Base-by-base conservation (phyloP, 2,329 filamentous ascomycete species). In the Hirsutella thompsonii region DNA sequence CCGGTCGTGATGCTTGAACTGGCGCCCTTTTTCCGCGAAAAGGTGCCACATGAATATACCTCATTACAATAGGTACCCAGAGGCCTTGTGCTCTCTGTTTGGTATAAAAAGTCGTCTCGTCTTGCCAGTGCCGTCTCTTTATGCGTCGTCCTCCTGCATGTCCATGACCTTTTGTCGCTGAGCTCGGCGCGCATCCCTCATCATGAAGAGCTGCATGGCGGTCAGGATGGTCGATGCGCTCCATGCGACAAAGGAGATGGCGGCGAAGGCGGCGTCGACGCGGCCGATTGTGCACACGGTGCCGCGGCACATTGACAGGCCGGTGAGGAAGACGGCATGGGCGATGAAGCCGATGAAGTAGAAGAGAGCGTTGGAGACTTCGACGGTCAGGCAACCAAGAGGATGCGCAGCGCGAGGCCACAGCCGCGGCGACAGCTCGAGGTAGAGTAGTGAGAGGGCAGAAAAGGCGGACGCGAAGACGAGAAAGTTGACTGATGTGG, bases 311-410 rank as follows among this genome's bases (percentile, higher is more conserved):
- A 75, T 74, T 42, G 69, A 57, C 38, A 79, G 61, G 40, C 61
- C 60, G 53, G 65, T 61, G 47, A 80, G 67, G 58, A 76, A 79
- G 46, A 72, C 66, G 35, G 71, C 63, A 18, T 79, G 64, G 9
- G 72, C 72, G 49, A 76, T 65, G 59, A 79, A 79, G 42, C 74
- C 74, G 18, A 66, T 62, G 54, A 79, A 73, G 60, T 75, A 76
- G 53, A 79, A 70, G 42, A 76, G 46, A 4, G 66, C 60, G 54
- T 76, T 79, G 49, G 64, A 41, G 28, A 61, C 51, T 49, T 79
- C 74, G 44, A 77, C 47, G 20, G 56, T 62, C 28, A 79, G 53
- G 10, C 20, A 40, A 9, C 59, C 63, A 47, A 67, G 69, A 23
- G 71, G 67, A 52, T 74, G 66, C 28, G 67, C 66, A 32, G 61